phyloP scores from a whole-genome alignment of 2,329 filamentous ascomycete genomes.

The Alternaria sp. region DNA sequence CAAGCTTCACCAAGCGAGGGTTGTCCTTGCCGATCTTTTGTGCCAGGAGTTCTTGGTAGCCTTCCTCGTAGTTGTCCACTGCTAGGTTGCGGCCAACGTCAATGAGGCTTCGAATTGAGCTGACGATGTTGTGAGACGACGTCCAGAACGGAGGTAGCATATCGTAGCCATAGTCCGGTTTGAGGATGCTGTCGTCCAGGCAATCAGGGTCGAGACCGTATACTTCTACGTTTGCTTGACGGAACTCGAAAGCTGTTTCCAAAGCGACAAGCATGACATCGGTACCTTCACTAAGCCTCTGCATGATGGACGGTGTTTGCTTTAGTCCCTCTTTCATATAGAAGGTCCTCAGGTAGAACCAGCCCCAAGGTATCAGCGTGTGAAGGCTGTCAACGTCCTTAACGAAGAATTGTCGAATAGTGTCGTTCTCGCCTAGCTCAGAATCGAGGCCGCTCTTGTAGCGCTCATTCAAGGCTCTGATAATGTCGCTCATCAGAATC shows the following conservation, averaged over 20 bases:
- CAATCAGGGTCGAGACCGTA: constrained; percentile 77
- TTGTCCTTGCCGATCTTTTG: constrained; percentile 55
- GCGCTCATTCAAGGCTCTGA: constrained; percentile 76
- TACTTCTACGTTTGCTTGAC: constrained; percentile 68
- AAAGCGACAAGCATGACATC: constrained; percentile 73
- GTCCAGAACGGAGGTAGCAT: constrained; percentile 86
- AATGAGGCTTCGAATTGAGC: constrained; percentile 48
- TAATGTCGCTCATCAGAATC: constrained; percentile 74
- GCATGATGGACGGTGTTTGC: constrained; percentile 58
- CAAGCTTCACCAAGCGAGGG: constrained; percentile 61
- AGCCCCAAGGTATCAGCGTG: constrained; percentile 77
- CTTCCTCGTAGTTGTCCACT: constrained; percentile 48
- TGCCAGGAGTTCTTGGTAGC: constrained; percentile 42
- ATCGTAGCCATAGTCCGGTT: constrained; percentile 63
- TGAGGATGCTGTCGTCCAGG: constrained; percentile 56
- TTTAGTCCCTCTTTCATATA: constrained; percentile 70
- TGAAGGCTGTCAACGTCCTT: constrained; percentile 69
- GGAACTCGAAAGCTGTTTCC: constrained; percentile 71
- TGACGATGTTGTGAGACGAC: constrained; percentile 61
- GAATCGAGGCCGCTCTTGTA: constrained; percentile 72
- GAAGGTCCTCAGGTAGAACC: constrained; percentile 72
- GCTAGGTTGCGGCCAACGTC: constrained; percentile 51
- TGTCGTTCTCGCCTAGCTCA: constrained; percentile 74
- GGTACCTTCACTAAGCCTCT: constrained; percentile 69
- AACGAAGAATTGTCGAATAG: constrained; percentile 85